These are phyloP conservation scores for Meyerozyma elateridarum DNA, from an alignment of 1,139 yeast genomes.

Conservation along the genomic window DNA sequence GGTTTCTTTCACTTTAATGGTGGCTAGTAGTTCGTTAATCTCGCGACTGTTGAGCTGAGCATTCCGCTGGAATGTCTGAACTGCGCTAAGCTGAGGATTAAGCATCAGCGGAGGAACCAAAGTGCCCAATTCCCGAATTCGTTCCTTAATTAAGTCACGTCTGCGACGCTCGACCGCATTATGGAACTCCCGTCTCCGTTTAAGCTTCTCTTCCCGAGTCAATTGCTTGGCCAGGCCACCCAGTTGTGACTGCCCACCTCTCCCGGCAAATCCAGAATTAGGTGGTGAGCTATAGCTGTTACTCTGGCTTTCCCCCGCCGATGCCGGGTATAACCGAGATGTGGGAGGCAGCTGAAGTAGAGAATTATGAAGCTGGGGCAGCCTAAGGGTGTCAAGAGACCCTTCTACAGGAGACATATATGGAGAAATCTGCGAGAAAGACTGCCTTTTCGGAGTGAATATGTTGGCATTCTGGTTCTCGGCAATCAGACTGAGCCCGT, in stretches of 20 bases:
- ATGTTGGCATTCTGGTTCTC: conserved; percentile 17
- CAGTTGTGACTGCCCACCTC: too few relatives aligned
- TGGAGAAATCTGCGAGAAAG: conserved; percentile 1
- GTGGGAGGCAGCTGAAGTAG: conserved; percentile 35
- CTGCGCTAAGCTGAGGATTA: conserved; percentile 45
- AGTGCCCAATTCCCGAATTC: conserved; percentile 66
- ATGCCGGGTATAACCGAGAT: background rate
- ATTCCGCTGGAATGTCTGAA: conserved; percentile 42
- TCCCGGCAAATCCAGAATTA: too few relatives aligned
- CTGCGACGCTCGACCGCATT: conserved; percentile 80
- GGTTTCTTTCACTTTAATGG: conserved; percentile 52
- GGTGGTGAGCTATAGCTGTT: conserved; percentile 4
- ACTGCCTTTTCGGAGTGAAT: conserved; percentile 1
- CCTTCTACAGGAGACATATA: conserved; percentile 11
- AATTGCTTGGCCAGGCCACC: conserved; percentile 36
- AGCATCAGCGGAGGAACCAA: conserved; percentile 69
- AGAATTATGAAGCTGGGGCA: conserved; percentile 25
- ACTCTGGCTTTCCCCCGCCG: conserved; percentile 2
- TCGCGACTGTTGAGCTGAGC: conserved; percentile 28
- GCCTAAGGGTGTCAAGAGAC: conserved; percentile 27
- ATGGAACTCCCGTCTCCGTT: conserved; percentile 70
- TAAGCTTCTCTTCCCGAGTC: conserved; percentile 64
- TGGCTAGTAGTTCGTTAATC: conserved; percentile 32
- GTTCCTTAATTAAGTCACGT: conserved; percentile 70
- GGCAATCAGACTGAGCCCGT: conserved; percentile 20